phyloP scores from a whole-genome alignment of 2,329 filamentous ascomycete species.

The Acephala macrosclerotiorum region DNA sequence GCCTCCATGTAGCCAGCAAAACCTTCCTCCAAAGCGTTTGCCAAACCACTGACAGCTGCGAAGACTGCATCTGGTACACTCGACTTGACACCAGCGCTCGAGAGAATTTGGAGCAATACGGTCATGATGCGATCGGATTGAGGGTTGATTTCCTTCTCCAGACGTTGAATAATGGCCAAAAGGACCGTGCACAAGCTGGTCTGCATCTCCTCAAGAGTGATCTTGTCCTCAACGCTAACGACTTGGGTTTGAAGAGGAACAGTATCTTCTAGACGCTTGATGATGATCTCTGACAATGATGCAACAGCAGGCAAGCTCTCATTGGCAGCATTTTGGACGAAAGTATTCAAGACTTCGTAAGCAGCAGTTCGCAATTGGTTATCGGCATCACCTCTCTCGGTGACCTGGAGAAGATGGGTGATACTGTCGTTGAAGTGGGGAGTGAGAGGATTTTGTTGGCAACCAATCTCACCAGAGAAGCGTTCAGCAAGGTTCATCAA shows the following conservation, averaged over 20 bases:
- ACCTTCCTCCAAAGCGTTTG: constrained; percentile 88
- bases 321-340: constrained; percentile 88
- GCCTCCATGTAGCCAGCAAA: constrained; percentile 98
- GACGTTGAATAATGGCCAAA: constrained; percentile 86
- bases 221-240: constrained; percentile 95
- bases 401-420: constrained; percentile 83
- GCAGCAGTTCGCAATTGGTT: constrained; percentile 92
- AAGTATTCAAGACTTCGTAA: constrained; percentile 96
- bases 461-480: constrained; percentile 86
- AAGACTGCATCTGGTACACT: constrained; percentile 95
- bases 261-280: constrained; percentile 91
- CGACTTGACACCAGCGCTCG: constrained; percentile 81
- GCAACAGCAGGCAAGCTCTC: constrained; percentile 85
- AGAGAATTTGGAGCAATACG: constrained; percentile 81
- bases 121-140: constrained; percentile 96
- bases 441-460: constrained; percentile 80
- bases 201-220: constrained; percentile 97
- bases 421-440: constrained; percentile 94
- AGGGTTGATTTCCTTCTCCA: constrained; percentile 90
- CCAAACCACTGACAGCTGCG: constrained; percentile 88
- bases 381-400: constrained; percentile 82
- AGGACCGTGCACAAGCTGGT: constrained; percentile 92
- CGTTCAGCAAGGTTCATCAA: constrained; percentile 98
- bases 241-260: constrained; percentile 90
- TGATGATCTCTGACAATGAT: constrained; percentile 83